Conservation (phyloP, 371 early-diverging fungal genomes). For the Mucor mucedo region DNA sequence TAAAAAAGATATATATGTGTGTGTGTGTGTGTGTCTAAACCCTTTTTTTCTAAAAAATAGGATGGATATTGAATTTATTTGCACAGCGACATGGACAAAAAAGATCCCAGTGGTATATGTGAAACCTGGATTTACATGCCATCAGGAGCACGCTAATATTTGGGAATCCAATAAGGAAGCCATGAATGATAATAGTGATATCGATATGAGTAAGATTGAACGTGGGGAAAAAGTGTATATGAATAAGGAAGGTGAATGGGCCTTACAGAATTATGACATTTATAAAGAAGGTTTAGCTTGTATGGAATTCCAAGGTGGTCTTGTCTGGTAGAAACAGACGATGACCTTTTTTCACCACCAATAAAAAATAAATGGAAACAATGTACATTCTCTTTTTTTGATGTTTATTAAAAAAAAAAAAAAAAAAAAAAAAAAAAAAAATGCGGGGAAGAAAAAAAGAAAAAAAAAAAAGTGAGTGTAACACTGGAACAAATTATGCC, state of each 20-base stretch:
- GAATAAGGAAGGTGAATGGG: slow-evolving; percentile 49
- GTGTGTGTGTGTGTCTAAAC: not conserved
- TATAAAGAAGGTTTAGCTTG: slow-evolving; percentile 40
- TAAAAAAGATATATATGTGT: too few relatives aligned
- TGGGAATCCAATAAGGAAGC: slow-evolving; percentile 31
- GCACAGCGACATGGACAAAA: slow-evolving; percentile 50
- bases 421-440: not conserved
- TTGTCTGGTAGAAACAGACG: slow-evolving; percentile 26
- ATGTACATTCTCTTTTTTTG: not conserved
- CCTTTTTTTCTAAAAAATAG: slow-evolving; percentile 6
- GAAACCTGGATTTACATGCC: slow-evolving; percentile 42
- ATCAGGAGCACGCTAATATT: slow-evolving; percentile 44
- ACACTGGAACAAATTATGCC: too few relatives aligned
- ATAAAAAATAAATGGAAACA: not conserved
- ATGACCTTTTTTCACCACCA: not conserved
- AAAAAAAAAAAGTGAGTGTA: too few relatives aligned
- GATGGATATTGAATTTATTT: slow-evolving; percentile 51
- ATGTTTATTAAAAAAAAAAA: not conserved
- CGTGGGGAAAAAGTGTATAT: slow-evolving; percentile 32
- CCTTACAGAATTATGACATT: slow-evolving; percentile 33
- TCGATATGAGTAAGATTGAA: slow-evolving; percentile 40
- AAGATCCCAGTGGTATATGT: slow-evolving; percentile 40
- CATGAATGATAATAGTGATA: slow-evolving; percentile 29
- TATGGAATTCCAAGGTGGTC: slow-evolving; percentile 48
- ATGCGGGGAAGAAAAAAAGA: not conserved